These are phyloP conservation scores for Rutidosis leptorrhynchoides DNA, from an alignment of 129 eudicot genomes.

Conservation along the genomic window DNA sequence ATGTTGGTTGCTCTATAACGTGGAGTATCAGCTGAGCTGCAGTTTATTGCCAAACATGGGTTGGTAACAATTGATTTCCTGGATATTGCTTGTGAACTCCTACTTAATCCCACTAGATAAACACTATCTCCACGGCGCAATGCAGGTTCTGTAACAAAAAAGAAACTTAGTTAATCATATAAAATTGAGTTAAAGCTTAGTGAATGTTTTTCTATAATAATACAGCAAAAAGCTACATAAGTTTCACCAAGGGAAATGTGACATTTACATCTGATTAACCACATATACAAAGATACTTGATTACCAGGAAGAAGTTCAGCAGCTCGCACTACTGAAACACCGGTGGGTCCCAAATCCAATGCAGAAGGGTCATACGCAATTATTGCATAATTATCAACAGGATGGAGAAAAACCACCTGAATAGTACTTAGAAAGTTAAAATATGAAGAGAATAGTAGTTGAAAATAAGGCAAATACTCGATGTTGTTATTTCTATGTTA, in stretches of 20 bases:
- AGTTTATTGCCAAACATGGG: conserved; percentile 76
- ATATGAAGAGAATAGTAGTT: conserved; percentile 1
- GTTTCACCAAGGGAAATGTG: background rate
- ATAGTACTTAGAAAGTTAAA: conserved; percentile 11
- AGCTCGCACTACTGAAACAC: conserved; percentile 73
- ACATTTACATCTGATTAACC: conserved; percentile 10
- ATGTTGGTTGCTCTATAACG: conserved; percentile 92
- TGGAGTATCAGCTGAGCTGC: conserved; percentile 79
- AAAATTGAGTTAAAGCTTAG: too few species aligned
- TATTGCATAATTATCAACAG: conserved; percentile 86
- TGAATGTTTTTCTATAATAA: too few species aligned
- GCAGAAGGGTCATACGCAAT: conserved; percentile 89
- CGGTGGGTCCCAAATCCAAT: conserved; percentile 81
- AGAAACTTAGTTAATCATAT: background rate
- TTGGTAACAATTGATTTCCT: conserved; percentile 91
- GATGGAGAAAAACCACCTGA: conserved; percentile 96
- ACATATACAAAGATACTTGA: conserved; percentile 5
- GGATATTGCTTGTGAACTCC: conserved; percentile 88
- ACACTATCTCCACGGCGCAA: conserved; percentile 90
- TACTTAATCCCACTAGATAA: conserved; percentile 89
- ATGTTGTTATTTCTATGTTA: background rate
- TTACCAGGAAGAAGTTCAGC: conserved; percentile 92
- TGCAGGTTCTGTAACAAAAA: conserved; percentile 62
- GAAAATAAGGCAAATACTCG: background rate
- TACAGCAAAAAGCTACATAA: too few species aligned